Conservation (phyloP, 176 grass and related monocot species). For the Thalia dealbata region DNA sequence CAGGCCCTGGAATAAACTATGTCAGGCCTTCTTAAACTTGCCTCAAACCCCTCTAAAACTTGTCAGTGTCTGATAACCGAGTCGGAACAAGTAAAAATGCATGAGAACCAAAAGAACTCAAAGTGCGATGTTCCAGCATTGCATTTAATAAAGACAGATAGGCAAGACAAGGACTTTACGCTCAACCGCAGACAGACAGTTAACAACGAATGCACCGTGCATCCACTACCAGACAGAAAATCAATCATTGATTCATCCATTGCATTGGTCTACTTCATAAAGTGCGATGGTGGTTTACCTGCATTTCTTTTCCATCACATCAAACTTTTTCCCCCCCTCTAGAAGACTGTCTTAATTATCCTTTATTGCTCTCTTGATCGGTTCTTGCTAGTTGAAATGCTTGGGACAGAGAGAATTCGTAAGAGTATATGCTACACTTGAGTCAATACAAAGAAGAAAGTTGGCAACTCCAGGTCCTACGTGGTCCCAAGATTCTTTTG, state of each 20-base stretch:
- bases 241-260: neutral
- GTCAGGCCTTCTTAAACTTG: neutral
- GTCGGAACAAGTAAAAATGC: neutral
- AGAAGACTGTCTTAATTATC: neutral
- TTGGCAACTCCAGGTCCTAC: neutral
- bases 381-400: neutral
- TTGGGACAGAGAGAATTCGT: neutral
- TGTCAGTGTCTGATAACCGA: neutral
- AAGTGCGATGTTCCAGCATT: neutral
- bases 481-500: conserved; percentile 1
- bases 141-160: neutral
- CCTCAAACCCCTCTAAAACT: neutral
- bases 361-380: no score
- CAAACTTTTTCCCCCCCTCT: neutral
- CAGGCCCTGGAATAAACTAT: conserved; percentile 60
- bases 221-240: neutral
- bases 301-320: neutral
- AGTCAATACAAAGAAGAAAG: neutral
- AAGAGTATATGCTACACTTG: neutral
- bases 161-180: neutral
- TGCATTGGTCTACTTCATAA: neutral
- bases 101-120: neutral
- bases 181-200: neutral
- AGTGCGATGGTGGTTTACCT: neutral
- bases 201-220: neutral